Evolutionary conservation across 768 basidiomycete genomes (phyloP).

Genomic region (Lactarius indigo): DNA sequence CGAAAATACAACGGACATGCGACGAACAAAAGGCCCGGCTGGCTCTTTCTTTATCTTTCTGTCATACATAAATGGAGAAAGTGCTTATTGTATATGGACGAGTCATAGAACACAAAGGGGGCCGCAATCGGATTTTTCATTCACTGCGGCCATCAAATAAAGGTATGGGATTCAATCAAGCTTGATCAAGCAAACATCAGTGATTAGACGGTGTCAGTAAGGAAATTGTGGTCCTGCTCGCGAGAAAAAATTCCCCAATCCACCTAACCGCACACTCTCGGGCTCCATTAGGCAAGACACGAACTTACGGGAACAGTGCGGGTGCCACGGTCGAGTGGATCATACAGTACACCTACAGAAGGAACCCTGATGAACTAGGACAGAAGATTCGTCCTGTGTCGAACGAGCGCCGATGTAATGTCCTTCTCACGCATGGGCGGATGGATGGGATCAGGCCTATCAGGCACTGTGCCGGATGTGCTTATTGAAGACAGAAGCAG

Average conservation of each 20-base stretch:
- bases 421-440: not conserved
- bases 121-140: not conserved
- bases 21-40: not conserved
- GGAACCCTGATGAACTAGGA: not conserved
- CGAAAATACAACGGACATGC: not conserved
- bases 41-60: not conserved
- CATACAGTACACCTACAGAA: not conserved
- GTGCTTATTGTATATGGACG: not conserved
- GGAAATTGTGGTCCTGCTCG: not conserved
- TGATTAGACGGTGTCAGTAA: not conserved
- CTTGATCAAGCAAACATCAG: not conserved
- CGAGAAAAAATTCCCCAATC: not conserved
- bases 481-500: not conserved
- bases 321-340: not conserved
- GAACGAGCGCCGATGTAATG: not conserved
- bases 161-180: not conserved
- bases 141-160: not conserved
- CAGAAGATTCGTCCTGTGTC: not conserved
- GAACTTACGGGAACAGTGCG: not conserved
- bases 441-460: conserved; percentile 7
- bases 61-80: not conserved
- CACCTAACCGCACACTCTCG: not conserved
- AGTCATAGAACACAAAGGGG: not conserved
- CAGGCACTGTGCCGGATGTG: not conserved
- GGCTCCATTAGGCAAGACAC: not conserved